Percentiles rank a stretch among this genome's conserved stretches.
Evolutionary conservation across 2,329 filamentous ascomycete species (phyloP).

Genomic region (Sclerotiophoma versabilis): DNA sequence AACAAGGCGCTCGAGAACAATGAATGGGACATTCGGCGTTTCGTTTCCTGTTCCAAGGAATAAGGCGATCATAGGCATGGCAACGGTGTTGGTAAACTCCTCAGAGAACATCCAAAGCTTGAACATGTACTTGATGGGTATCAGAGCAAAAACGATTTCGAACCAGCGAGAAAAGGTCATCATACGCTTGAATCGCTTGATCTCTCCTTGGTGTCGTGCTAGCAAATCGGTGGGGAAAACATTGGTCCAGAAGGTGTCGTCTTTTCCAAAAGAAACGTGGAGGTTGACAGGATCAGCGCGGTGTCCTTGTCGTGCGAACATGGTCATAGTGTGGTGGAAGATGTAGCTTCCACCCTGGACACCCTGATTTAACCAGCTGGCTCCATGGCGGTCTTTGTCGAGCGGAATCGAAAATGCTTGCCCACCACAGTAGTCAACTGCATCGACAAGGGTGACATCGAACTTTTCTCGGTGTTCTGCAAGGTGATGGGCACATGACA

Average conservation of each 20-base stretch:
- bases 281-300: slow-evolving; percentile 61
- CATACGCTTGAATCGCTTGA: slow-evolving; percentile 62
- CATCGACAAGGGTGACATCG: slow-evolving; percentile 65
- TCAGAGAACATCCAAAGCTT: slow-evolving; percentile 72
- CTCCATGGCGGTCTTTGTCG: slow-evolving; percentile 63
- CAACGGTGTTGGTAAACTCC: slow-evolving; percentile 75
- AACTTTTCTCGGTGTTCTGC: slow-evolving; percentile 71
- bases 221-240: slow-evolving; percentile 68
- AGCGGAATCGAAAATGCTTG: slow-evolving; percentile 66
- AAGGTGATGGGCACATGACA: slow-evolving; percentile 72
- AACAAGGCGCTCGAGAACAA: slow-evolving; percentile 64
- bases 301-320: slow-evolving; percentile 65
- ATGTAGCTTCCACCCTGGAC: slow-evolving; percentile 71
- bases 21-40: slow-evolving; percentile 72
- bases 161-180: slow-evolving; percentile 65
- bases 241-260: slow-evolving; percentile 70
- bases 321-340: slow-evolving; percentile 72
- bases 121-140: slow-evolving; percentile 70
- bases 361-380: slow-evolving; percentile 67
- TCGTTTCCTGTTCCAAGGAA: slow-evolving; percentile 80
- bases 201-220: slow-evolving; percentile 62
- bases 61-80: slow-evolving; percentile 73
- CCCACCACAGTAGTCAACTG: slow-evolving; percentile 64
- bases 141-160: slow-evolving; percentile 65
- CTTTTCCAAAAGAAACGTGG: slow-evolving; percentile 68